A percentile compares a stretch with the other conserved stretches of the same genome.
Conservation (phyloP, 495 filamentous ascomycete genomes). For the Trichodelitschia bisporula region DNA sequence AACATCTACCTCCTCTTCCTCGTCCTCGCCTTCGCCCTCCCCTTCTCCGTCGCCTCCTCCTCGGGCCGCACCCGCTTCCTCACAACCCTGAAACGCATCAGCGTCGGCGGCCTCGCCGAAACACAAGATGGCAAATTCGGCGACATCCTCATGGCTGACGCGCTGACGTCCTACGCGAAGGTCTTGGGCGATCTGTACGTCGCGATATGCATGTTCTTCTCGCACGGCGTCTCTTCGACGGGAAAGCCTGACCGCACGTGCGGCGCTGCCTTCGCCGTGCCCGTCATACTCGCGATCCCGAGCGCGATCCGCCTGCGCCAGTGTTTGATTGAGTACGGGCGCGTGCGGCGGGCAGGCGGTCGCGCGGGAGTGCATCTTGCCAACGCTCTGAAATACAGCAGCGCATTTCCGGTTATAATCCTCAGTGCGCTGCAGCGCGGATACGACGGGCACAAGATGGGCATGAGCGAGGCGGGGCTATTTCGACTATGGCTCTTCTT, state of each 20-base stretch:
- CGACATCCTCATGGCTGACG: constrained; percentile 86
- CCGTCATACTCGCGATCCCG: constrained; percentile 57
- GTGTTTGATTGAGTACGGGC: constrained; percentile 68
- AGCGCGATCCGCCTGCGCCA: constrained; percentile 72
- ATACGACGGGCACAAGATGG: constrained; percentile 24
- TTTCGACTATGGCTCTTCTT: constrained; percentile 32
- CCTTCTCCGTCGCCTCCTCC: constrained; percentile 42
- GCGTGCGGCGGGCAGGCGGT: constrained; percentile 28
- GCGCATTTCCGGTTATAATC: constrained; percentile 76
- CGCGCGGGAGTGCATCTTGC: constrained; percentile 37
- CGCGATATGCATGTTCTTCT: constrained; percentile 71
- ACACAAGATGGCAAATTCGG: constrained; percentile 70
- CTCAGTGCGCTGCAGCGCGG: constrained; percentile 49
- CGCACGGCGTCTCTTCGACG: constrained; percentile 39
- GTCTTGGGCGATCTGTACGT: constrained; percentile 78
- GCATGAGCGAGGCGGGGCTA: constrained; percentile 29
- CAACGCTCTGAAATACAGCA: constrained; percentile 82
- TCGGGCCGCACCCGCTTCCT: constrained; percentile 56
- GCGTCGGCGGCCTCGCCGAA: constrained; percentile 57
- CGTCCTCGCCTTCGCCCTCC: constrained; percentile 41
- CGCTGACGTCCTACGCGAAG: constrained; percentile 79
- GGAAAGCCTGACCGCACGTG: constrained; percentile 57
- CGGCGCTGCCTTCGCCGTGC: constrained; percentile 49
- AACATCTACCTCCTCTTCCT: constrained; percentile 53
- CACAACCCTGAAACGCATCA: constrained; percentile 41